Evolutionary conservation across 2,329 filamentous ascomycete genomes (phyloP).

Genomic region (Alternaria sp.): DNA sequence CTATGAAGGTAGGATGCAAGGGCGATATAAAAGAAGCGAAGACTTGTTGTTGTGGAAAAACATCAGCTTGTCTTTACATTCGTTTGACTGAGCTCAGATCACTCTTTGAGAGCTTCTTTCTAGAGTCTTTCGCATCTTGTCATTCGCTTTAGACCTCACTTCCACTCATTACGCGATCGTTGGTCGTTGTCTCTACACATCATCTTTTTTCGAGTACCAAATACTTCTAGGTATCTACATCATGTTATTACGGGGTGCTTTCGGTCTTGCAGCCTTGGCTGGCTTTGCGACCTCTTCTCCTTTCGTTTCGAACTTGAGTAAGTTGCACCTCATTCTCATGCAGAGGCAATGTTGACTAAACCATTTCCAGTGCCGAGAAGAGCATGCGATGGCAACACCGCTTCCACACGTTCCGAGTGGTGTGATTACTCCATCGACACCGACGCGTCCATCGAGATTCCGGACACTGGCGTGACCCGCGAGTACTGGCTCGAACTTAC

Average conservation of each 20-base stretch:
- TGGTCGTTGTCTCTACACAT: neutral
- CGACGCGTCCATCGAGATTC: conserved; percentile 39
- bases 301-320: neutral
- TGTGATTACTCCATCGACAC: conserved; percentile 54
- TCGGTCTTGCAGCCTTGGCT: neutral
- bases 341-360: neutral
- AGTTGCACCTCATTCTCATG: neutral
- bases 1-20: neutral
- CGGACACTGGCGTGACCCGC: conserved; percentile 62
- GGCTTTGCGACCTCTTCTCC: neutral
- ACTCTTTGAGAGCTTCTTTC: neutral
- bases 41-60: neutral
- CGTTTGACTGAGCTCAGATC: neutral
- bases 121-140: neutral
- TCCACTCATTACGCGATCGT: neutral
- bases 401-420: conserved; percentile 45
- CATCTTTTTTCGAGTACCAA: neutral
- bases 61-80: neutral
- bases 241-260: neutral
- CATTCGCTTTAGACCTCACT: neutral
- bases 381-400: conserved; percentile 42
- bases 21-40: neutral
- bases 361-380: conserved; percentile 12
- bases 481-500: conserved; percentile 54
- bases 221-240: neutral